Percentiles rank a stretch among this genome's conserved stretches.
phyloP scores from a whole-genome alignment of 192 early-diverging fungal species.

The Thamnidium elegans region DNA sequence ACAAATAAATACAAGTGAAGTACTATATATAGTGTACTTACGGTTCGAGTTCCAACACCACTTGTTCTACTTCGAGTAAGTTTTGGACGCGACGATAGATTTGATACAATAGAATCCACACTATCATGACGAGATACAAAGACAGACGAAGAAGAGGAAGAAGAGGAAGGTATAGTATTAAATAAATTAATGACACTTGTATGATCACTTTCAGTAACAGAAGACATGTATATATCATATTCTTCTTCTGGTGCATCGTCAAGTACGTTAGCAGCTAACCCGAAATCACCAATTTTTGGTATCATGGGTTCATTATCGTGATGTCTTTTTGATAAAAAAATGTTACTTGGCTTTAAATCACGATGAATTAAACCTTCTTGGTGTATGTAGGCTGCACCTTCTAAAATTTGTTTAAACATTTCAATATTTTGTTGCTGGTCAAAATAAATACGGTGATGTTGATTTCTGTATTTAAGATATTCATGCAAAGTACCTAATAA shows the following conservation, averaged over 20 bases:
- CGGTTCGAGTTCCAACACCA: slow-evolving; percentile 21
- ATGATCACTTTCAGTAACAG: too few species aligned
- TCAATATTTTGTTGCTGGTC: slow-evolving; percentile 26
- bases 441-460: slow-evolving; percentile 12
- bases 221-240: too few species aligned
- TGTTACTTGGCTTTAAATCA: slow-evolving; percentile 70
- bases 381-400: slow-evolving; percentile 76
- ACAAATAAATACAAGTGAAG: neutral
- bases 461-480: slow-evolving; percentile 44
- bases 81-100: neutral
- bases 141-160: neutral
- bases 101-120: too few species aligned
- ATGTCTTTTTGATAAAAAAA: slow-evolving; percentile 43
- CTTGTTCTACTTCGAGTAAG: slow-evolving; percentile 13
- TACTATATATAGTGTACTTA: too few species aligned
- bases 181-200: neutral
- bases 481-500: slow-evolving; percentile 55
- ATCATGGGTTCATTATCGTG: slow-evolving; percentile 27
- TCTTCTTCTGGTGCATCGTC: slow-evolving; percentile 6
- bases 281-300: slow-evolving; percentile 94
- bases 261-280: slow-evolving; percentile 71
- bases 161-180: neutral
- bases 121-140: too few species aligned
- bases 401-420: slow-evolving; percentile 71
- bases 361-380: slow-evolving; percentile 68